phyloP scores from a whole-genome alignment of 257 asterid species.

The Solanum chilense region DNA sequence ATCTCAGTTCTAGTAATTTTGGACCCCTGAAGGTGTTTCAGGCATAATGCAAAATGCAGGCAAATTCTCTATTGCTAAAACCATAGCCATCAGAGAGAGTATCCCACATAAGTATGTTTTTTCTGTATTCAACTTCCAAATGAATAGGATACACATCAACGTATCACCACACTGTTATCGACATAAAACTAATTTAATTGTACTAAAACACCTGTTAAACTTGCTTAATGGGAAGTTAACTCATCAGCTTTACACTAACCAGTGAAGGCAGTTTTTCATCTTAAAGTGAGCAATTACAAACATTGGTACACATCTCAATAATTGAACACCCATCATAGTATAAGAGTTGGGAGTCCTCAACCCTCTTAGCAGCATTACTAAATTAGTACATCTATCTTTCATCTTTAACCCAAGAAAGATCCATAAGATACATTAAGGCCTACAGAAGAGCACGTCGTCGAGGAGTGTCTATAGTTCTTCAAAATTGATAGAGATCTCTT shows the following conservation, averaged over 20 bases:
- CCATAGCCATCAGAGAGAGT: not conserved
- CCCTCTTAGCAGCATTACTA: not conserved
- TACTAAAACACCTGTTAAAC: not conserved
- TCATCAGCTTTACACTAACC: not conserved
- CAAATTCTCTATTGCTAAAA: not conserved
- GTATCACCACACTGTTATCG: not conserved
- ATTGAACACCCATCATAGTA: not conserved
- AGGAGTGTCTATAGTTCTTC: conserved; percentile 31
- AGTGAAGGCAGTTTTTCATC: not conserved
- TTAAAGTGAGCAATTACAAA: not conserved
- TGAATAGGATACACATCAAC: not conserved
- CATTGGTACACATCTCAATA: not conserved
- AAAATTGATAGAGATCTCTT: conserved; percentile 50
- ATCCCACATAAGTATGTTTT: not conserved
- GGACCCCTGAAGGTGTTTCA: not conserved
- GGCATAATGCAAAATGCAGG: not conserved
- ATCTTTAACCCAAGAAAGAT: not conserved
- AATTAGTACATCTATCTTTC: not conserved
- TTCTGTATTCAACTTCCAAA: not conserved
- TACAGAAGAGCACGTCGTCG: not conserved
- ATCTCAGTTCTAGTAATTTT: not conserved
- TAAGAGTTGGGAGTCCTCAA: not conserved
- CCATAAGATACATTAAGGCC: not conserved
- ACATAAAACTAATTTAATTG: not conserved
- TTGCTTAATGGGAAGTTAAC: not conserved